Conservation (phyloP, 345 rosid species). For the Psidium friedrichsthalianum region DNA sequence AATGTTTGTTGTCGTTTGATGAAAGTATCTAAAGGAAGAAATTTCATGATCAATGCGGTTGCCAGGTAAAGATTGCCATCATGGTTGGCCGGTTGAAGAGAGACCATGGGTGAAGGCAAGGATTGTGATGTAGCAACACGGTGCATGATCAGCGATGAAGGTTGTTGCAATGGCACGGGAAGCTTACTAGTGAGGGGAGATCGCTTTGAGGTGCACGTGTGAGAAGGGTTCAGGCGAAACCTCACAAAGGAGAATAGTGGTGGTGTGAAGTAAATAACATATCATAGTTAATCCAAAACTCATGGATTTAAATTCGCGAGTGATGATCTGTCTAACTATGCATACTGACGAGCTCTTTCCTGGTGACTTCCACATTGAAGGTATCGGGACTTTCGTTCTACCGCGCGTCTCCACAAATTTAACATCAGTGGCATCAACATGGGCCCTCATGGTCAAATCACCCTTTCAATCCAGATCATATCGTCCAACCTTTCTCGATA, state of each 20-base stretch:
- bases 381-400: not conserved
- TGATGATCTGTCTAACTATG: accelerated
- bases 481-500: not conserved
- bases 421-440: no score
- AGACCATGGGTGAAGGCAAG: not conserved
- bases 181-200: not conserved
- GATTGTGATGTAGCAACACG: not conserved
- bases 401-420: not conserved
- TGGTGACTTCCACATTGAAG: not conserved
- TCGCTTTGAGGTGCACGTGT: not conserved
- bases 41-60: not conserved
- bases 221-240: not conserved
- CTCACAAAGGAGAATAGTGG: not conserved
- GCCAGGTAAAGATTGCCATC: not conserved
- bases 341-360: not conserved
- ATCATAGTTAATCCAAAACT: not conserved
- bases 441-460: not conserved
- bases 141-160: not conserved
- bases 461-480: not conserved
- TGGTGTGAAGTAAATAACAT: not conserved
- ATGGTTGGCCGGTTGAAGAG: not conserved
- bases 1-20: not conserved
- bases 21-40: not conserved
- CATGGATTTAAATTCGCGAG: not conserved
- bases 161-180: not conserved